A percentile compares a stretch with the other conserved stretches of the same genome.
phyloP scores from a whole-genome alignment of 495 filamentous ascomycete genomes.

The Penicillium paradoxum region DNA sequence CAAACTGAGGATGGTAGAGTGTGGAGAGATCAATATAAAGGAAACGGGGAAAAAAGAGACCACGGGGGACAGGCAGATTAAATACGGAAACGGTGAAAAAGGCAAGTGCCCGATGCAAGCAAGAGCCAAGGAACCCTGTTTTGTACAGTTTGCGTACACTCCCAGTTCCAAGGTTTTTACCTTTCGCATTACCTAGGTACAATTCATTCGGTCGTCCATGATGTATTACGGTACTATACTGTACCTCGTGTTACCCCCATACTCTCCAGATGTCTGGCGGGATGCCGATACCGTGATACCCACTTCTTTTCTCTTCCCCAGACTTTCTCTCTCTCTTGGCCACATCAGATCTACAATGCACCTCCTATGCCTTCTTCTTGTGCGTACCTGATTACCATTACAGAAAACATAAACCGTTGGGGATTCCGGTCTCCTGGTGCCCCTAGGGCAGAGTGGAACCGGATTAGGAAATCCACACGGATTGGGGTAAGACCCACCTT shows the following conservation, averaged over 20 bases:
- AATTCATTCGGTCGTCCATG: too few relatives aligned
- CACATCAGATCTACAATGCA: too few relatives aligned
- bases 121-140: neutral
- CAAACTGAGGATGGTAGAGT: neutral
- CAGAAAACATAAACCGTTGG: too few relatives aligned
- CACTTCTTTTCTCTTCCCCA: conserved; percentile 1
- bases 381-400: too few relatives aligned
- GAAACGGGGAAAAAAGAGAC: conserved; percentile 14
- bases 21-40: neutral
- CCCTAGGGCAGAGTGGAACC: too few relatives aligned
- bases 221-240: too few relatives aligned
- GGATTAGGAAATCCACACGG: neutral
- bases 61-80: neutral
- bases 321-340: too few relatives aligned
- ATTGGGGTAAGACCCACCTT: conserved; percentile 7
- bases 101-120: conserved; percentile 1
- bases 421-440: too few relatives aligned
- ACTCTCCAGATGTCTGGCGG: conserved; percentile 5
- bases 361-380: too few relatives aligned
- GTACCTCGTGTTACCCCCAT: too few relatives aligned
- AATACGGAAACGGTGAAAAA: conserved; percentile 8
- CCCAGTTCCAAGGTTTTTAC: neutral
- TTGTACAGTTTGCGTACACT: neutral
- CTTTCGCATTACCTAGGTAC: too few relatives aligned
- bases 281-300: conserved; percentile 21